Base-by-base conservation (phyloP, 1,284 basidiomycete species). In the Kalmanozyma brasiliensis region DNA sequence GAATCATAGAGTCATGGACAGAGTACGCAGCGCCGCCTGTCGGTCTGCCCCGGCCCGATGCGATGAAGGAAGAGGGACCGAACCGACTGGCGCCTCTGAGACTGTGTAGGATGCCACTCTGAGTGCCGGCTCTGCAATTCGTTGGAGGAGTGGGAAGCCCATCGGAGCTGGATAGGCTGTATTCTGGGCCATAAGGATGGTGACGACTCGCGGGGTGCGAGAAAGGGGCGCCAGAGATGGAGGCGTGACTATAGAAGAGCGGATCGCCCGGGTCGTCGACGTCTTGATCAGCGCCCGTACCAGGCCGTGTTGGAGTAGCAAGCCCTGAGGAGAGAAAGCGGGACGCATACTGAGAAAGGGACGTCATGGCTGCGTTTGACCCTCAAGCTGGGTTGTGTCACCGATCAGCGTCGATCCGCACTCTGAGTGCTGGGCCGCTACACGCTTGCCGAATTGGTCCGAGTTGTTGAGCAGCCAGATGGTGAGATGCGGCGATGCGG, bases 131-230 rank as follows among this genome's bases (percentile, higher is more conserved):
- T 29, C 49, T 55, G 34, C 40, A 40, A 36, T 57, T 35, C 2
- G 59, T 49, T 16, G 70, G 62, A 8, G 66, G 62, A 17, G 70
- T 55, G 0, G 70, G 70, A 13, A 73, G 66, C 10, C 70, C 70
- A n/a, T 73, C 70, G 34, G 64, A 68, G 53, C 70, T 73, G 33
- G 70, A 69, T 13, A 73, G 52, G 42, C 66, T 71, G 41, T 71
- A 67, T 13, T 71, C 68, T 9, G 59, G 68, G 20, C 52, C 68
- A 46, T 71, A 73, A 1, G 66, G 66, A n/a, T 49, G 51, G 49
- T 58, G 52, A 1, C 44, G 55, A n/a, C 53, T 46, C 52, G 40
- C 41, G 14, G 65, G 55, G 22, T 70, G 61, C n/a, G 70, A 53
- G 34, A 69, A 66, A 20, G 67, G 67, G 2, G 59, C 62, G 19